A percentile compares a stretch with the other conserved stretches of the same genome.
Conservation (phyloP, 2,329 filamentous ascomycete species). For the Aspergillus costaricaensis region DNA sequence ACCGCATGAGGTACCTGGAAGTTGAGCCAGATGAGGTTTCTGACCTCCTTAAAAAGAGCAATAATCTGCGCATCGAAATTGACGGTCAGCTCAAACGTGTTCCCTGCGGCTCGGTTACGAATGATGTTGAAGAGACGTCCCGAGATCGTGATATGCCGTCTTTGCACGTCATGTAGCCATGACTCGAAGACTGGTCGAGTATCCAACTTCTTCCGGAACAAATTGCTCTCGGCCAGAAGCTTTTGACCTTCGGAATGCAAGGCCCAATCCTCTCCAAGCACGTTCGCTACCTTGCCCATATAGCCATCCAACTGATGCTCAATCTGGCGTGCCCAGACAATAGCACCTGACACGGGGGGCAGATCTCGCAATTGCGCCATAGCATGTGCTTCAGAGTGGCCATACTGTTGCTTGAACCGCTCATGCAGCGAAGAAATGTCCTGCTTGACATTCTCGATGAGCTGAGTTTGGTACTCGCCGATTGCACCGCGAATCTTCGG, state of each 20-base stretch:
- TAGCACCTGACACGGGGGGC: constrained; percentile 92
- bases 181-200: constrained; percentile 92
- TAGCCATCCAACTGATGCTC: constrained; percentile 93
- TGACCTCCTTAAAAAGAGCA: constrained; percentile 96
- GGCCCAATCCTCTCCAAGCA: constrained; percentile 91
- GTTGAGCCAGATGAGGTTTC: constrained; percentile 92
- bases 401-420: constrained; percentile 98
- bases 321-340: constrained; percentile 97
- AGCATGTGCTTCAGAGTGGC: constrained; percentile 93
- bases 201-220: constrained; percentile 95
- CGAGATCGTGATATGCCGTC: constrained; percentile 86
- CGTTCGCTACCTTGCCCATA: constrained; percentile 99
- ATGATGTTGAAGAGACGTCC: constrained; percentile 89
- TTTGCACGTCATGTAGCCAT: constrained; percentile 87
- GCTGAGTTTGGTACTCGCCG: constrained; percentile 94
- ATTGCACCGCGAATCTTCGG: constrained; percentile 99
- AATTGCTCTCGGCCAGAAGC: constrained; percentile 82
- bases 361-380: constrained; percentile 98
- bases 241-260: constrained; percentile 94
- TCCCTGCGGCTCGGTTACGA: constrained; percentile 86
- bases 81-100: constrained; percentile 82
- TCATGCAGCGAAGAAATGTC: constrained; percentile 93
- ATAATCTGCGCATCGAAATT: constrained; percentile 99
- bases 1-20: constrained; percentile 93
- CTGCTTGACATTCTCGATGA: constrained; percentile 96